Evolutionary conservation across 345 rosid species (phyloP).

Genomic region (Hibiscus mutabilis): DNA sequence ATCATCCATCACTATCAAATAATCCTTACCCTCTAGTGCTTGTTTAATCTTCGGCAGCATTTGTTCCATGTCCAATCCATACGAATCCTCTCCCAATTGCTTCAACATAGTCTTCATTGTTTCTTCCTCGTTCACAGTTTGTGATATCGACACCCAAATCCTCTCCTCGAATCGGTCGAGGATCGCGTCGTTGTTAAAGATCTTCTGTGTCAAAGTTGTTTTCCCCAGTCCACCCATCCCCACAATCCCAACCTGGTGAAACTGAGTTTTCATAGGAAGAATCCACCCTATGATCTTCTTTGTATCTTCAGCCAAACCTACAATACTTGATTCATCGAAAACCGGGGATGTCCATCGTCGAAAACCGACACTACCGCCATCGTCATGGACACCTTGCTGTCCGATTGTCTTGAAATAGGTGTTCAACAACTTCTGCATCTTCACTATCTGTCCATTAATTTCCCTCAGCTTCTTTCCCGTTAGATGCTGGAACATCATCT

Average conservation of each 20-base stretch:
- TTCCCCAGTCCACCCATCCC: conserved; percentile 31
- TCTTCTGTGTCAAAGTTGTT: conserved; percentile 26
- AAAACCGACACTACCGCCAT: neutral
- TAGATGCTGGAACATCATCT: conserved; percentile 6
- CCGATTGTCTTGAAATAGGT: conserved; percentile 1
- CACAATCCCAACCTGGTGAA: conserved; percentile 19
- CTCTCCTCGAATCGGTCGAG: conserved; percentile 16
- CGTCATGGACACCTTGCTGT: neutral
- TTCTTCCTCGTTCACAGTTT: conserved; percentile 18
- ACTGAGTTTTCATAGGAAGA: conserved; percentile 1
- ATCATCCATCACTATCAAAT: conserved; percentile 31
- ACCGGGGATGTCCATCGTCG: conserved; percentile 17
- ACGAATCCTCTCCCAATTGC: conserved; percentile 16
- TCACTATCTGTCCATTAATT: conserved; percentile 16
- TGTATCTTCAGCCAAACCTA: conserved; percentile 22
- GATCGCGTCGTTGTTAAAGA: conserved; percentile 12
- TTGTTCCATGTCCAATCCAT: conserved; percentile 17
- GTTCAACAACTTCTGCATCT: neutral
- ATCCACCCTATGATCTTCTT: conserved; percentile 25
- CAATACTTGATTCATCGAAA: conserved; percentile 15
- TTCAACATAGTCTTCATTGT: conserved; percentile 23
- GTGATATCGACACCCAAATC: conserved; percentile 31
- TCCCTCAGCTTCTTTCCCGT: conserved; percentile 15
- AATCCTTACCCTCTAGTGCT: conserved; percentile 10
- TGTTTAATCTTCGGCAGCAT: conserved; percentile 22